Conservation (phyloP, 192 early-diverging fungal genomes). For the Podila verticillata region DNA sequence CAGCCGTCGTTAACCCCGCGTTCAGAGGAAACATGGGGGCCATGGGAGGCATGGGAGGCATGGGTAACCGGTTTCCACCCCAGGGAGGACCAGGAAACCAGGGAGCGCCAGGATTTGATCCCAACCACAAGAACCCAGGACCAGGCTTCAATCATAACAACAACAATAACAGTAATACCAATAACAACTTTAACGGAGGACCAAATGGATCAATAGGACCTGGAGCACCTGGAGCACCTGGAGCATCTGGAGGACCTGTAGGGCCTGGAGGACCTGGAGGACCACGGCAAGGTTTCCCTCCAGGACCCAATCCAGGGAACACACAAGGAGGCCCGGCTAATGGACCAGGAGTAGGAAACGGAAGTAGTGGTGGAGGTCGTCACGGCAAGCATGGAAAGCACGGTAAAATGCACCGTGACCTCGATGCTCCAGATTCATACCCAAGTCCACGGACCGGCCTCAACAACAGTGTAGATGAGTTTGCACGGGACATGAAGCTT, state of each 20-base stretch:
- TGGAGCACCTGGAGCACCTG: constrained; percentile 8
- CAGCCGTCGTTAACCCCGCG: constrained; percentile 23
- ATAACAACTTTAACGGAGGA: background rate
- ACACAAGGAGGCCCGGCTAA: background rate
- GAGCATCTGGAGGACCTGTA: background rate
- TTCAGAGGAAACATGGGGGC: constrained; percentile 12
- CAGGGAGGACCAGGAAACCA: background rate
- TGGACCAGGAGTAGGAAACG: background rate
- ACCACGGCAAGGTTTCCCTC: background rate
- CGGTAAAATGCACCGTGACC: constrained; percentile 25
- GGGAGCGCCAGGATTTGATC: background rate
- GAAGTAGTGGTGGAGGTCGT: constrained; percentile 4
- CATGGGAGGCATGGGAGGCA: too few species aligned
- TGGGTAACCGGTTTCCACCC: constrained; percentile 4
- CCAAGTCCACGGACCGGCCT: constrained; percentile 42
- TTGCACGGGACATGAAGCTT: constrained; percentile 35
- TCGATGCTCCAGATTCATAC: constrained; percentile 43
- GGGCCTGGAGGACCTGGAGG: constrained; percentile 3
- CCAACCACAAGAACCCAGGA: background rate
- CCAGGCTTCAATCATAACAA: background rate
- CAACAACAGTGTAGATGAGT: constrained; percentile 22
- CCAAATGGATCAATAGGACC: background rate
- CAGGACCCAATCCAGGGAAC: constrained; percentile 4
- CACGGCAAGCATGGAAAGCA: constrained; percentile 23
- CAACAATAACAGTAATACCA: background rate